A percentile compares a stretch with the other conserved stretches of the same genome.
phyloP scores from a whole-genome alignment of 257 asterid genomes.

The Solanum ahanhuiri region DNA sequence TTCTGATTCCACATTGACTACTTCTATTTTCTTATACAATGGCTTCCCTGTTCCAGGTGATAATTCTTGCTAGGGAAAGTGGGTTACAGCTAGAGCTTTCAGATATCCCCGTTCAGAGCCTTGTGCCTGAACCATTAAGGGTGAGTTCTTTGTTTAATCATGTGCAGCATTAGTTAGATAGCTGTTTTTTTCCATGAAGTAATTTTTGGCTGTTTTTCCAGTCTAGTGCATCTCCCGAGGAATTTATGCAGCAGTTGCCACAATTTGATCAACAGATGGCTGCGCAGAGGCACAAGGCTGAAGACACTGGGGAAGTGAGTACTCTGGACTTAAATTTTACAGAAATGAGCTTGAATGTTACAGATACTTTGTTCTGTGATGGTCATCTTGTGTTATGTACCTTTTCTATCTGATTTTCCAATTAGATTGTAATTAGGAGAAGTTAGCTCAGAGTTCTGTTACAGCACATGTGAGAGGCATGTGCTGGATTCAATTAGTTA shows the following conservation, averaged over 20 bases:
- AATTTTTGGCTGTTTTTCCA: constrained; percentile 23
- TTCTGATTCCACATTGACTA: background rate
- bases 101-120: constrained; percentile 71
- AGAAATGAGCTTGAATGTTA: background rate
- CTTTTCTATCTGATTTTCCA: background rate
- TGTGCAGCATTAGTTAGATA: background rate
- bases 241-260: constrained; percentile 70
- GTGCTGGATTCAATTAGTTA: background rate
- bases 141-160: constrained; percentile 18
- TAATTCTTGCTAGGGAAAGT: constrained; percentile 92
- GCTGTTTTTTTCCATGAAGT: constrained; percentile 4
- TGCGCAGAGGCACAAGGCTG: constrained; percentile 65
- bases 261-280: constrained; percentile 64
- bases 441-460: background rate
- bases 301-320: constrained; percentile 84
- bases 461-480: background rate
- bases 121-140: constrained; percentile 81
- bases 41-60: constrained; percentile 48
- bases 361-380: background rate
- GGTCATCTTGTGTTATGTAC: background rate
- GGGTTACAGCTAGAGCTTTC: constrained; percentile 82
- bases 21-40: background rate
- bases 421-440: background rate
- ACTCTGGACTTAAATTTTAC: background rate
- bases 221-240: constrained; percentile 64